Evolutionary conservation across 352 stramenopile species (phyloP).

Genomic region (Globisporangium abappressorium): DNA sequence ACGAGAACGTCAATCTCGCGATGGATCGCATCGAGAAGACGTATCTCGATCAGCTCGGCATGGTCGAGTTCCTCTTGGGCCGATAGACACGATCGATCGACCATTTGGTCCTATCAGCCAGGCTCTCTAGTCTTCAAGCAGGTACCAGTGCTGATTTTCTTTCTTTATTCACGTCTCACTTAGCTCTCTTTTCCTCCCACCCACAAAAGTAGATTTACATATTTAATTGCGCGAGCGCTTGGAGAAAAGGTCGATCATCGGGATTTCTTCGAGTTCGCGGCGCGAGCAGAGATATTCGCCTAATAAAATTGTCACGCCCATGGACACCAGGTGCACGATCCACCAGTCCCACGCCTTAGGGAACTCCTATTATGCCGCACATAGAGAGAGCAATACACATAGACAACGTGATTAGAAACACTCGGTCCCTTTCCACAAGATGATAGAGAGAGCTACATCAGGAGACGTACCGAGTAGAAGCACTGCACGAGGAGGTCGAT

Average conservation of each 20-base stretch:
- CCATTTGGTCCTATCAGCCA: neutral
- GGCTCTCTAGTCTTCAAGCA: neutral
- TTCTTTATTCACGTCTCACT: neutral
- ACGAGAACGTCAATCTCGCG: slow-evolving; percentile 51
- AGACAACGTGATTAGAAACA: neutral
- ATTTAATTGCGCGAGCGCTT: slow-evolving; percentile 56
- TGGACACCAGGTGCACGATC: slow-evolving; percentile 68
- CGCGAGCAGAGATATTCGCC: slow-evolving; percentile 87
- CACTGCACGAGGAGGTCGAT: slow-evolving; percentile 78
- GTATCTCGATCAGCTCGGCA: slow-evolving; percentile 67
- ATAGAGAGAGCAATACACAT: neutral
- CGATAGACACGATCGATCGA: slow-evolving; percentile 11
- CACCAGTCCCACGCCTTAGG: slow-evolving; percentile 88
- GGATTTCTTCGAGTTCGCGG: slow-evolving; percentile 86
- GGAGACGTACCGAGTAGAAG: slow-evolving; percentile 70
- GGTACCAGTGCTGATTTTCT: neutral
- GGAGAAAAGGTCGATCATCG: slow-evolving; percentile 83
- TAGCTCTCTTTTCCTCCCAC: neutral
- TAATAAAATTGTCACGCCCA: slow-evolving; percentile 75
- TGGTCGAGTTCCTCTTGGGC: slow-evolving; percentile 59
- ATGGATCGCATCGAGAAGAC: slow-evolving; percentile 70
- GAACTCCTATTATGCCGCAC: slow-evolving; percentile 46
- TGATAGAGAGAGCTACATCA: neutral
- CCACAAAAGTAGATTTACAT: slow-evolving; percentile 7
- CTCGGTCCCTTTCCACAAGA: neutral